Percentiles rank a stretch among this genome's conserved stretches.
Evolutionary conservation across 306 rosid genomes (phyloP).

Genomic region (Malus sieversii): DNA sequence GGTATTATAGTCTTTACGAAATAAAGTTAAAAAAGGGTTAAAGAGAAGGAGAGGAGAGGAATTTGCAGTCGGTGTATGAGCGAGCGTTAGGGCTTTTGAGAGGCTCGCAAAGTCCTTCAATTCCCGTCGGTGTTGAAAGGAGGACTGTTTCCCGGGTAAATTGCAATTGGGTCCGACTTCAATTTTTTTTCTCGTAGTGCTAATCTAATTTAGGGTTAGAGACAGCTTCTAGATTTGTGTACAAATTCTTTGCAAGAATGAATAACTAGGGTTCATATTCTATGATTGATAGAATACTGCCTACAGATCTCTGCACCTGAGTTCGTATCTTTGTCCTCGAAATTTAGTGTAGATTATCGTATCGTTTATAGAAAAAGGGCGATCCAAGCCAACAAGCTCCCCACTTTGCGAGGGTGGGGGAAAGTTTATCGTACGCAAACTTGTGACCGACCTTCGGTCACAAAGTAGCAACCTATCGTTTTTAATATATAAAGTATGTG

Average conservation of each 20-base stretch:
- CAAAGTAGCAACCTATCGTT: no score
- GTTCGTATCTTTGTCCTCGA: no score
- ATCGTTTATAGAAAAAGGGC: no score
- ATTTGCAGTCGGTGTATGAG: background rate
- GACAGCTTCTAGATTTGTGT: background rate
- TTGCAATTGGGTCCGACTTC: background rate
- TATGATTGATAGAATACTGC: background rate
- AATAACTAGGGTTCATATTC: background rate
- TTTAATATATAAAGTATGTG: background rate
- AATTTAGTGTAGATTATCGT: no score
- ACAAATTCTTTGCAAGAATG: background rate
- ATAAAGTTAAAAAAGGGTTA: no score
- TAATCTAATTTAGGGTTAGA: background rate
- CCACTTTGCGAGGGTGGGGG: no score
- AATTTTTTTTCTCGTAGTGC: background rate
- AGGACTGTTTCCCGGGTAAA: background rate
- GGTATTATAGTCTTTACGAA: no score
- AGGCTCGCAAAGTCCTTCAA: background rate
- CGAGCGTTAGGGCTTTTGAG: background rate
- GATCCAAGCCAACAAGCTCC: no score
- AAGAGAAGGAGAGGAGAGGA: no score
- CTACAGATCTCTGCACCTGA: no score
- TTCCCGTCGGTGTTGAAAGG: background rate
- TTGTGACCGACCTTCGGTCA: no score
- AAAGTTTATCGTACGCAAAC: no score